Conservation (phyloP, 768 basidiomycete species). For the Butyriboletus loyo region DNA sequence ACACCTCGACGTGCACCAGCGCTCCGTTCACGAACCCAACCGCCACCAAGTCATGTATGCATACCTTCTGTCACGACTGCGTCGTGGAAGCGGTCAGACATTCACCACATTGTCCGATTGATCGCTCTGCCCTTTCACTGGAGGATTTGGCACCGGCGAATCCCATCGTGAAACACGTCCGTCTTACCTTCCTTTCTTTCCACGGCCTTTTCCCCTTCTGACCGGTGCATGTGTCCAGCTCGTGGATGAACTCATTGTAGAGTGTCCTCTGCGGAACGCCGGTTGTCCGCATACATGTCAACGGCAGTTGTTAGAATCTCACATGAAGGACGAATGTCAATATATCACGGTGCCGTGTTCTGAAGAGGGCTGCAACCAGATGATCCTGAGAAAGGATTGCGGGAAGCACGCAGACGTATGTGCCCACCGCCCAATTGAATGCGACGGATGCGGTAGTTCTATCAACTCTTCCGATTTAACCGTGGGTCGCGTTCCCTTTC, state of each 20-base stretch:
- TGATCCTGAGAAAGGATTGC: constrained; percentile 45
- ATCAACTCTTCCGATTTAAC: constrained; percentile 36
- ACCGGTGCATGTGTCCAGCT: constrained; percentile 44
- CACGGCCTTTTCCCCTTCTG: constrained; percentile 2
- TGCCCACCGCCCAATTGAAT: constrained; percentile 34
- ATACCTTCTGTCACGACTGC: constrained; percentile 86
- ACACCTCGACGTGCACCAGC: constrained; percentile 31
- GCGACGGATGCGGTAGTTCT: constrained; percentile 37
- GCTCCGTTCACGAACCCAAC: constrained; percentile 75
- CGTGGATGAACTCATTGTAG: constrained; percentile 77
- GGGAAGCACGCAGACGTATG: constrained; percentile 42
- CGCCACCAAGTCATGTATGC: constrained; percentile 71
- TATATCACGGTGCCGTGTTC: constrained; percentile 54
- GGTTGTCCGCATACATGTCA: constrained; percentile 68
- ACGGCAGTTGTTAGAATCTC: constrained; percentile 59
- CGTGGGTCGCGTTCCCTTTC: constrained; percentile 28
- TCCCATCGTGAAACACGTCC: constrained; percentile 64
- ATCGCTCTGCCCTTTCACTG: constrained; percentile 62
- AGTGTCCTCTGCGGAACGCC: constrained; percentile 56
- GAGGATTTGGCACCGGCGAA: constrained; percentile 65
- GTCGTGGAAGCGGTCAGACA: constrained; percentile 67
- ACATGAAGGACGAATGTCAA: constrained; percentile 60
- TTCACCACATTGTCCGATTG: constrained; percentile 77
- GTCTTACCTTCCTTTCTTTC: constrained; percentile 13
- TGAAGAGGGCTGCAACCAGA: constrained; percentile 43